These are phyloP conservation scores for Dujonia santamariae DNA, from an alignment of 1,139 yeast species.

Conservation along the genomic window DNA sequence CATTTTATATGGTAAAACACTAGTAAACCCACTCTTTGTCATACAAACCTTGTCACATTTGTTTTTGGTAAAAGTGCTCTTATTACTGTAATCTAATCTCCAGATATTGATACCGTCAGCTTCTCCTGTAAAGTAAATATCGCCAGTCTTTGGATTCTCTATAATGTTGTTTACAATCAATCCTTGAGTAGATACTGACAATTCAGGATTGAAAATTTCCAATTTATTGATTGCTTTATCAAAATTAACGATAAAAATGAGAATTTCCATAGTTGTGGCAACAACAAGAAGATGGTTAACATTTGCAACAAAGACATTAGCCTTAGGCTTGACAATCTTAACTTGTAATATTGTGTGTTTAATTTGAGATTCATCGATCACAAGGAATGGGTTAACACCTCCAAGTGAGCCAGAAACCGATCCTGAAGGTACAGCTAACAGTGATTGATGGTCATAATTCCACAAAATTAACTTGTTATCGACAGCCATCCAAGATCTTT, in stretches of 20 bases:
- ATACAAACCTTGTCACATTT: constrained; percentile 80
- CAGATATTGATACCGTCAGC: constrained; percentile 79
- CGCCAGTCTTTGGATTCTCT: constrained; percentile 62
- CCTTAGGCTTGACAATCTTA: constrained; percentile 73
- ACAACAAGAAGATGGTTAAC: constrained; percentile 72
- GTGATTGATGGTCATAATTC: constrained; percentile 51
- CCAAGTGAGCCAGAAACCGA: neutral
- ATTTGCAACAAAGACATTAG: constrained; percentile 73
- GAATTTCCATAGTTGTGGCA: constrained; percentile 78
- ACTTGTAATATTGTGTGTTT: constrained; percentile 76
- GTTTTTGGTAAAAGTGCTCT: constrained; percentile 84
- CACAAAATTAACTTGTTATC: constrained; percentile 83
- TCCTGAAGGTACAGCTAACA: neutral
- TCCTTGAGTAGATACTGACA: constrained; percentile 79
- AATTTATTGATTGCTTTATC: constrained; percentile 48
- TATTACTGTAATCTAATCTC: constrained; percentile 83
- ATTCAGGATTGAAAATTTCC: constrained; percentile 78
- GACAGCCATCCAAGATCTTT: constrained; percentile 83
- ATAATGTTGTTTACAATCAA: constrained; percentile 65
- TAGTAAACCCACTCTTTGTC: constrained; percentile 64
- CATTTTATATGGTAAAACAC: constrained; percentile 50
- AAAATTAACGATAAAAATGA: constrained; percentile 70
- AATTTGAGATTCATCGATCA: constrained; percentile 66
- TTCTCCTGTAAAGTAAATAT: constrained; percentile 78
- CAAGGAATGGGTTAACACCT: constrained; percentile 54